These are phyloP conservation scores for Trichoderma pleuroti DNA, from an alignment of 2,329 filamentous ascomycete genomes.

Conservation along the genomic window DNA sequence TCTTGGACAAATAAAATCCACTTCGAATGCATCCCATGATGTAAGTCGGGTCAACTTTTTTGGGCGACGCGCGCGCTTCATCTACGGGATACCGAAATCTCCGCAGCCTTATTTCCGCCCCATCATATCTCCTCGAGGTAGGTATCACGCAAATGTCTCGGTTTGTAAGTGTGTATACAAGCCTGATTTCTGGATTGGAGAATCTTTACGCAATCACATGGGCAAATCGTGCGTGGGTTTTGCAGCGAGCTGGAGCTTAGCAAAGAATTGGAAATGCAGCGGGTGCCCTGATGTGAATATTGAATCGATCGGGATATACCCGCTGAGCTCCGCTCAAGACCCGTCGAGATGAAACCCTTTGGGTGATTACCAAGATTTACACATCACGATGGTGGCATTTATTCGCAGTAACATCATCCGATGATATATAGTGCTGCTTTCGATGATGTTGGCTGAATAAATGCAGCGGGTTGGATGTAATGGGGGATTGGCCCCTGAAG, in stretches of 20 bases:
- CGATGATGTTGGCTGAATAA: not conserved
- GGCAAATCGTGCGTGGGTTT: not conserved
- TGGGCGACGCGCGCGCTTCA: not conserved
- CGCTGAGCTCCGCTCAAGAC: not conserved
- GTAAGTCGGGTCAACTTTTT: not conserved
- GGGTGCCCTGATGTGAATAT: not conserved
- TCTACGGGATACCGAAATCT: not conserved
- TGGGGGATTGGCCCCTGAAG: not conserved
- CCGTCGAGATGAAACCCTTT: not conserved
- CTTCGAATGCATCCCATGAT: not conserved
- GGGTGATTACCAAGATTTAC: not conserved
- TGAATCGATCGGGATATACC: not conserved
- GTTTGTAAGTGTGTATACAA: not conserved
- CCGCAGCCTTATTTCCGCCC: not conserved
- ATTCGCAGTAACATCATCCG: not conserved
- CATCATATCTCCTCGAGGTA: not conserved
- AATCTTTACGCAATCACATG: not conserved
- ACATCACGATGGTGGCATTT: not conserved
- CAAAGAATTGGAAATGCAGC: constrained; percentile 1
- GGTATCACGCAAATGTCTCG: not conserved
- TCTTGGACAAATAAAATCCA: no score
- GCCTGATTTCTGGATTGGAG: not conserved
- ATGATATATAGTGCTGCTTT: not conserved
- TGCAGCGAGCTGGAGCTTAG: not conserved
- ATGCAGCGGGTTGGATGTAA: not conserved